A percentile compares a stretch with the other conserved stretches of the same genome.
phyloP scores from a whole-genome alignment of 345 rosid species.

The Eucalyptus cloeziana region DNA sequence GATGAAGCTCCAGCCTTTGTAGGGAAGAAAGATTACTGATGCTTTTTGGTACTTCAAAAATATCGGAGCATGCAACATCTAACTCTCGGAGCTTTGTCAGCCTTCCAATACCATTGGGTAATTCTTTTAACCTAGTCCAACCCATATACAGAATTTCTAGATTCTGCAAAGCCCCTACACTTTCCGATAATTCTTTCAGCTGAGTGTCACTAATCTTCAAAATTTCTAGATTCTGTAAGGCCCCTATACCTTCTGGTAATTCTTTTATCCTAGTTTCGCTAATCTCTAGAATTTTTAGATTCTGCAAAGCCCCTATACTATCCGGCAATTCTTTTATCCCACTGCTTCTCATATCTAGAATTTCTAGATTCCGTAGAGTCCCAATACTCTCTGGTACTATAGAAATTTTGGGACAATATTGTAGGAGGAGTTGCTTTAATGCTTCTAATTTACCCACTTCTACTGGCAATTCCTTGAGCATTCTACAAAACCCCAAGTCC shows the following conservation, averaged over 20 bases:
- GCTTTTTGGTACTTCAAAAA: background rate
- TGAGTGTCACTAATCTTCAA: background rate
- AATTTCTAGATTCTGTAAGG: background rate
- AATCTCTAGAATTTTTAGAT: background rate
- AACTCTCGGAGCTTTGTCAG: background rate
- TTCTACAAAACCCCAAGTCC: background rate
- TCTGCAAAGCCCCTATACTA: background rate
- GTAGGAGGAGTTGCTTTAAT: background rate
- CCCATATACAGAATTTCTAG: background rate
- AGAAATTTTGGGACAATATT: background rate
- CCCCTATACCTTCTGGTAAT: background rate
- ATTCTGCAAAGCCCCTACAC: background rate
- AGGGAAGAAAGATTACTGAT: background rate
- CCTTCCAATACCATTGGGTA: background rate
- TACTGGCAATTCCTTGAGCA: background rate
- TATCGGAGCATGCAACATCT: background rate
- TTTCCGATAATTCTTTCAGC: background rate
- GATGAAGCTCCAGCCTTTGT: background rate
- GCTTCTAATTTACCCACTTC: background rate
- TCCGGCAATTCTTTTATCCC: background rate
- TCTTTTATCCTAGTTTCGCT: background rate
- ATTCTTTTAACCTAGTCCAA: background rate
- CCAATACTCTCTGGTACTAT: background rate
- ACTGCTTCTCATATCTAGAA: background rate
- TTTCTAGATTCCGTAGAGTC: background rate